Conservation (phyloP, 2,329 filamentous ascomycete genomes). For the Xylariaceae sp. region DNA sequence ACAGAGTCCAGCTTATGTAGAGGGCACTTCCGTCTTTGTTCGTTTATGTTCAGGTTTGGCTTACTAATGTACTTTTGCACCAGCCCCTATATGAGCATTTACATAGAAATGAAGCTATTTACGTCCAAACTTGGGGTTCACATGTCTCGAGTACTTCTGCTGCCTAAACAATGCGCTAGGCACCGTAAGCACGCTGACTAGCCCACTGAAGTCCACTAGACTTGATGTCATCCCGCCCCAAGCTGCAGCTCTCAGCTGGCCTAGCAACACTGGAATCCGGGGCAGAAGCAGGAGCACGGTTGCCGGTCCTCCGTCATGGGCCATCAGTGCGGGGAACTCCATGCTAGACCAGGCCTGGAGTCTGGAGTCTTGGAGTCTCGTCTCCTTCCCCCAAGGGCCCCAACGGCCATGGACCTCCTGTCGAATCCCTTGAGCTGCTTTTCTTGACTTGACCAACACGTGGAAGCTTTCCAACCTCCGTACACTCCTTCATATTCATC, state of each 20-base stretch:
- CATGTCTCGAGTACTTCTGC: background rate
- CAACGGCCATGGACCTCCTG: background rate
- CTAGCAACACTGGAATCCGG: slow-evolving; percentile 22
- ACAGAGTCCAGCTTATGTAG: background rate
- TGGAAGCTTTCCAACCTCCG: background rate
- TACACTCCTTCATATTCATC: background rate
- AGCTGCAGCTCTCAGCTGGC: slow-evolving; percentile 1
- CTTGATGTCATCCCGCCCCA: slow-evolving; percentile 2
- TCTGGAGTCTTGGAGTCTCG: too few relatives aligned
- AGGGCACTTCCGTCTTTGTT: background rate
- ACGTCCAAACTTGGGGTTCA: too few relatives aligned
- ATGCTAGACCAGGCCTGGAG: too few relatives aligned
- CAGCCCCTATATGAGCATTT: background rate
- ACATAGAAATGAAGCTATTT: too few relatives aligned
- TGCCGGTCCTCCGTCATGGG: background rate
- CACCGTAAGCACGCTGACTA: background rate
- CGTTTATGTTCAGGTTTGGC: background rate
- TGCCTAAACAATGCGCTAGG: background rate
- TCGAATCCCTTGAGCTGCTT: background rate
- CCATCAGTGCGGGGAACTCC: background rate
- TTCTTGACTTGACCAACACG: background rate
- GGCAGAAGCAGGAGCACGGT: slow-evolving; percentile 12
- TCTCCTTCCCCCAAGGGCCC: background rate
- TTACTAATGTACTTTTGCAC: background rate
- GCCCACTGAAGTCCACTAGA: background rate